Evolutionary conservation across 2,329 filamentous ascomycete species (phyloP), one percentile per base, ranked within the genome.

Genomic region (Westerdykella sp.): DNA sequence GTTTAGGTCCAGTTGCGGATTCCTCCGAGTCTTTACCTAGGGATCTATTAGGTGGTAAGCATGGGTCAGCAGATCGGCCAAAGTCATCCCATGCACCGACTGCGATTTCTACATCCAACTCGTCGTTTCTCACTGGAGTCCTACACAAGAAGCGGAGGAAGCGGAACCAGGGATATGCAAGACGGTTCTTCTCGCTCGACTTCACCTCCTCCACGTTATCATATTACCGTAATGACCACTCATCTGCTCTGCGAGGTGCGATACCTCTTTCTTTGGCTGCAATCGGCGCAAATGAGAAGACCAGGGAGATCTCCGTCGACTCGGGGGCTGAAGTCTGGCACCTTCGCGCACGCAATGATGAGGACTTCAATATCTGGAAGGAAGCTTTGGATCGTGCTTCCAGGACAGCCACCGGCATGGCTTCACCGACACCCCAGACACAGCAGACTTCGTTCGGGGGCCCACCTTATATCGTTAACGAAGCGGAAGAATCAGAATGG

Each of bases 301-400:
- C 86, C 31, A 80, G 89, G 50, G 91, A 97, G 66, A 95, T 98
- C 41, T 95, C 85, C 34, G 93, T 98, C 44, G 93, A 98, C 64
- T 97, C 93, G 0, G 93, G 93, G 1, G 90, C 93, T 2, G 93
- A 98, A 67, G 82, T 98, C 21, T 98, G 93, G 93, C 93, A 97
- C 69, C 73, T 98, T 23, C 84, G 83, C 57, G 88, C 93, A 3
- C 80, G 78, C 39, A 95, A 87, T 55, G 79, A 81, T 39, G 85
- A 84, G 51, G 91, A 97, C 49, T 98, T 96, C 62, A 77, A 80
- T 37, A 84, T 85, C 14, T 98, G 93, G 93, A 88, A 84, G 38
- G 77, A 78, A 37, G 91, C 90, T 1, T 72, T 98, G 40, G 89
- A 96, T 66, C 83, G 79, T 51, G 90, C 91, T 4, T 86, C 87